Conservation (phyloP, 495 filamentous ascomycete genomes). For the Rostrohypoxylon terebratum region DNA sequence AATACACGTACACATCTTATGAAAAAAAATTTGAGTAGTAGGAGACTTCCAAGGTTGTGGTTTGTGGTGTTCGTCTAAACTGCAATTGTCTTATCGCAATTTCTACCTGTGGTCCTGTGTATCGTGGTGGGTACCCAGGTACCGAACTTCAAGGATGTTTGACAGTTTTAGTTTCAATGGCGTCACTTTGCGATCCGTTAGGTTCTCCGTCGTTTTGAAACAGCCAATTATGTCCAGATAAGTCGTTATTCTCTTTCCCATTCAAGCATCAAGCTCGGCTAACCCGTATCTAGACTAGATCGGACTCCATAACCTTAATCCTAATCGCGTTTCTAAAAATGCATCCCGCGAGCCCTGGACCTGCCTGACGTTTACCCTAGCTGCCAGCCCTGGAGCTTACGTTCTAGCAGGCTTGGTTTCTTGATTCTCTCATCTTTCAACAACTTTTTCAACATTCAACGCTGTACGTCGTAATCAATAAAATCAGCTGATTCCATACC, state of each 20-base stretch:
- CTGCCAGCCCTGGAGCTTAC: slow-evolving; percentile 10
- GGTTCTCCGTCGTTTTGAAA: slow-evolving; percentile 5
- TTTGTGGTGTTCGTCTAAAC: not conserved
- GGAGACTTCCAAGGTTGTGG: too few relatives aligned
- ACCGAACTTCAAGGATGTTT: slow-evolving; percentile 9
- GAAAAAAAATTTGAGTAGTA: not conserved
- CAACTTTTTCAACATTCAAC: not conserved
- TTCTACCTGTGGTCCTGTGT: slow-evolving; percentile 10
- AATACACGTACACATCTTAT: slow-evolving; percentile 37
- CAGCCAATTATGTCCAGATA: slow-evolving; percentile 24
- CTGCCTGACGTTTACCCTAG: not conserved
- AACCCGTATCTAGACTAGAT: slow-evolving; percentile 21
- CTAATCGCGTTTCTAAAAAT: slow-evolving; percentile 47
- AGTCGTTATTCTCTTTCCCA: slow-evolving; percentile 31
- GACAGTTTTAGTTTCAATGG: slow-evolving; percentile 36
- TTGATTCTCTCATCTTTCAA: not conserved
- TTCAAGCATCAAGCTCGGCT: not conserved
- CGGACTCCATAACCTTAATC: slow-evolving; percentile 41
- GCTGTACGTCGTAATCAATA: not conserved
- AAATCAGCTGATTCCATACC: slow-evolving; percentile 18
- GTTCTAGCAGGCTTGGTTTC: slow-evolving; percentile 1
- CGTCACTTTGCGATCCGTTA: slow-evolving; percentile 31
- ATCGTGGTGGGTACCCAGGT: slow-evolving; percentile 11
- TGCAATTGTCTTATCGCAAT: slow-evolving; percentile 12
- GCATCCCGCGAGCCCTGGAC: slow-evolving; percentile 35